phyloP scores from a whole-genome alignment of 495 filamentous ascomycete genomes.

The Podospora pseudopauciseta region DNA sequence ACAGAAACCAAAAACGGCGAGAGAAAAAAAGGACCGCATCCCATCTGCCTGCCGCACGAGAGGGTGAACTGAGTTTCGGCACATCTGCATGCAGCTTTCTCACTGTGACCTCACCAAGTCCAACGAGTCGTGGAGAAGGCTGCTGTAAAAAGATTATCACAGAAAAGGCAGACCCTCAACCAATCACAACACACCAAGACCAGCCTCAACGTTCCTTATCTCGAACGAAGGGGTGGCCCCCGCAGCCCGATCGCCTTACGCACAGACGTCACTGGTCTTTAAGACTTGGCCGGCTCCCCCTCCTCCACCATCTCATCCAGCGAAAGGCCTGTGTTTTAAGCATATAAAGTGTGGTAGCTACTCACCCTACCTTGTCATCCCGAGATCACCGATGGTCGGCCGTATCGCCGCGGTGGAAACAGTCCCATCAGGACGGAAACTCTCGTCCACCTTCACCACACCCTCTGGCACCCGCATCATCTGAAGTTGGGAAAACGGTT shows the following conservation, averaged over 20 bases:
- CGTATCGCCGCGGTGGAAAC: not conserved
- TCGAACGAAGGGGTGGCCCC: conserved; percentile 22
- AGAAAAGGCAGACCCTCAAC: conserved; percentile 33
- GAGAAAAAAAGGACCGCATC: conserved; percentile 6
- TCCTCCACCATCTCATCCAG: not conserved
- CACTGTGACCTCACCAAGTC: conserved; percentile 8
- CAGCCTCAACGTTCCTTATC: conserved; percentile 34
- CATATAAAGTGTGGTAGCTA: not conserved
- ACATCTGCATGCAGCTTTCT: conserved; percentile 14
- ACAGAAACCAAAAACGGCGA: conserved; percentile 25
- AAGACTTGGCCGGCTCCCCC: not conserved
- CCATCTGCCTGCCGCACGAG: conserved; percentile 7
- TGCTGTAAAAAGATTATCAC: conserved; percentile 46
- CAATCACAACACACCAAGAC: conserved; percentile 32
- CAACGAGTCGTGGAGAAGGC: conserved; percentile 21
- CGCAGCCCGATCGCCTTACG: conserved; percentile 15
- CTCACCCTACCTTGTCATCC: too few relatives aligned
- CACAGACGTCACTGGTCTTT: conserved; percentile 15
- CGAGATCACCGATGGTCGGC: not conserved
- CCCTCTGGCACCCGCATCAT: not conserved
- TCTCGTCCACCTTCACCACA: not conserved
- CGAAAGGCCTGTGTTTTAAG: not conserved
- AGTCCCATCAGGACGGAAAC: not conserved
- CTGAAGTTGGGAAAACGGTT: not conserved
- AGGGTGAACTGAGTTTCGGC: conserved; percentile 8